phyloP scores from a whole-genome alignment of 345 rosid genomes.

The Ceriops tagal region DNA sequence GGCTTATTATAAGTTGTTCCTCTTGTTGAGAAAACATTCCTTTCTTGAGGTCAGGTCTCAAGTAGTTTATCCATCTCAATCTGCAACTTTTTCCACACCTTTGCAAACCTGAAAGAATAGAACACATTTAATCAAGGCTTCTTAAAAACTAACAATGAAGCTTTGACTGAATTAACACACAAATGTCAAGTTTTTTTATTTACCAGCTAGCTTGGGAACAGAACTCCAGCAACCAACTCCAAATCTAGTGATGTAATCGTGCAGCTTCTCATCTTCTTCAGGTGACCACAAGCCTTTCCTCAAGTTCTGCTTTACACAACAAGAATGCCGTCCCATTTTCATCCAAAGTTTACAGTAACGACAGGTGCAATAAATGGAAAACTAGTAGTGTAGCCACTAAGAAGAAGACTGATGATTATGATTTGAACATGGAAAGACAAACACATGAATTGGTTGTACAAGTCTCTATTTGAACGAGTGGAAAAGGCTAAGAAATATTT shows the following conservation, averaged over 20 bases:
- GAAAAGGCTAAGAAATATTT: constrained; percentile 20
- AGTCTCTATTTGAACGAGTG: not conserved
- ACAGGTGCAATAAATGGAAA: constrained; percentile 6
- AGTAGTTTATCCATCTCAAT: constrained; percentile 85
- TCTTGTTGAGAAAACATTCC: constrained; percentile 48
- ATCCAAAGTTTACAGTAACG: not conserved
- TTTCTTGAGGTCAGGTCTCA: constrained; percentile 89
- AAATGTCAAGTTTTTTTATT: not conserved
- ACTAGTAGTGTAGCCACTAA: constrained; percentile 6
- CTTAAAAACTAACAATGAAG: not conserved
- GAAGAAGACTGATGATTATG: constrained; percentile 11
- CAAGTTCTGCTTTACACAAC: constrained; percentile 52
- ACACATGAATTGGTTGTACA: constrained; percentile 15
- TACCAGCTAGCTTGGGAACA: constrained; percentile 66
- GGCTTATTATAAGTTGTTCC: constrained; percentile 38
- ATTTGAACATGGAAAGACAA: constrained; percentile 6
- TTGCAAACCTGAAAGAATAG: constrained; percentile 43
- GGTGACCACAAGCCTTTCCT: constrained; percentile 77
- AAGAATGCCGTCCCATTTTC: constrained; percentile 53
- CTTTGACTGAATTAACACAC: not conserved
- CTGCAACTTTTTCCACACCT: constrained; percentile 93
- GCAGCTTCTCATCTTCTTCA: constrained; percentile 67
- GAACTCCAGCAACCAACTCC: constrained; percentile 83
- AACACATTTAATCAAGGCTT: not conserved
- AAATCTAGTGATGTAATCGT: constrained; percentile 48